Evolutionary conservation across 768 basidiomycete genomes (phyloP).

Genomic region (Daedalea quercina): DNA sequence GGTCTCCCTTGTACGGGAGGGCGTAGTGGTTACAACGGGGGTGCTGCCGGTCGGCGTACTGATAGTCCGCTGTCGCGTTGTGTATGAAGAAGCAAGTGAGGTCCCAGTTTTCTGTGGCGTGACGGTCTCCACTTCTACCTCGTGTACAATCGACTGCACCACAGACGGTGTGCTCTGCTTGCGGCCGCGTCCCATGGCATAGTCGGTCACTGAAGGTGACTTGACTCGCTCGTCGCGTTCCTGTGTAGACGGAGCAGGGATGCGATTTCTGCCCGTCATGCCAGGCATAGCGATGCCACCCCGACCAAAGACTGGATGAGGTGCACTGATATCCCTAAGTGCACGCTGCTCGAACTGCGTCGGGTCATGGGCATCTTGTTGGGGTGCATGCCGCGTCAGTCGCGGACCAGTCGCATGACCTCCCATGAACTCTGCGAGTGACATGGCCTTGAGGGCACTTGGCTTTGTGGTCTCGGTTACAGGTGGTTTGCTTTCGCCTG

Average conservation of each 20-base stretch:
- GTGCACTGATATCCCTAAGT: slow-evolving; percentile 26
- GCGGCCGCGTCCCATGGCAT: slow-evolving; percentile 14
- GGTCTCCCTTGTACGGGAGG: background rate
- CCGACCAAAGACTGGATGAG: slow-evolving; percentile 73
- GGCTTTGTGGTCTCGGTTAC: background rate
- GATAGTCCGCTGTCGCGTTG: slow-evolving; percentile 40
- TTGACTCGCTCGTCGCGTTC: slow-evolving; percentile 8
- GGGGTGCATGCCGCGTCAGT: slow-evolving; percentile 66
- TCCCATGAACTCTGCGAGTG: slow-evolving; percentile 78
- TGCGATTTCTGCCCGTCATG: slow-evolving; percentile 32
- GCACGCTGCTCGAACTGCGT: slow-evolving; percentile 60
- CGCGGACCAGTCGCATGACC: slow-evolving; percentile 70
- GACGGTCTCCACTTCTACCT: slow-evolving; percentile 30
- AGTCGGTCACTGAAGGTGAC: background rate
- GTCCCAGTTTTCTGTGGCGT: slow-evolving; percentile 31
- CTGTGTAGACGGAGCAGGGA: slow-evolving; percentile 6
- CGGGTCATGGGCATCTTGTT: slow-evolving; percentile 58
- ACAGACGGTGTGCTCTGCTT: slow-evolving; percentile 30
- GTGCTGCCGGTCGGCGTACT: slow-evolving; percentile 34
- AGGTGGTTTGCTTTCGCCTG: slow-evolving; percentile 20
- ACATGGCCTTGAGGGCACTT: slow-evolving; percentile 36
- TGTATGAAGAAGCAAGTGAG: background rate
- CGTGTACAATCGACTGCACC: slow-evolving; percentile 29
- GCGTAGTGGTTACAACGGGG: background rate
- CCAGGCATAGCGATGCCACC: slow-evolving; percentile 76